These are phyloP conservation scores for Geum urbanum DNA, from an alignment of 306 rosid species.

Conservation along the genomic window DNA sequence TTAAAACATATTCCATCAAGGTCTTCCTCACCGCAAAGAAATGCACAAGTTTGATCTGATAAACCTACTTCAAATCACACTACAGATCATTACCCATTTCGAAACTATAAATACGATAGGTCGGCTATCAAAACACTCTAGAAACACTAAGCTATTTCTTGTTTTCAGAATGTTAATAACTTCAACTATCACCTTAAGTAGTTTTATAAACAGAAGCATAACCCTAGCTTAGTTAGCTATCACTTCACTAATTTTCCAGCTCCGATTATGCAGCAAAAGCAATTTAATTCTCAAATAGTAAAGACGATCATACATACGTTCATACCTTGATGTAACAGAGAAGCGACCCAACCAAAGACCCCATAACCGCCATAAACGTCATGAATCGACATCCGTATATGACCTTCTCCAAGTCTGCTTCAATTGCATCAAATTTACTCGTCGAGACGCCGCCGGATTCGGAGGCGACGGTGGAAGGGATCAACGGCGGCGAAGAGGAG, in stretches of 20 bases:
- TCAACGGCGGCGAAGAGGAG: slow-evolving; percentile 30
- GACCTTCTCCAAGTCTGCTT: slow-evolving; percentile 60
- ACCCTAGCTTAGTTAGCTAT: no score
- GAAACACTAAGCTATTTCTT: not conserved
- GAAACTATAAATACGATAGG: not conserved
- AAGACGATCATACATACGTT: no score
- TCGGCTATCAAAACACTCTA: not conserved
- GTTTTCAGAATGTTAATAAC: no score
- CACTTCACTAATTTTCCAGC: not conserved
- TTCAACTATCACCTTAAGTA: no score
- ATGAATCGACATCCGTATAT: slow-evolving; percentile 75
- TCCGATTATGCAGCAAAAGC: not conserved
- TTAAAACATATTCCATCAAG: not conserved
- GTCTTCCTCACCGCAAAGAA: not conserved
- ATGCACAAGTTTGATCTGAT: not conserved
- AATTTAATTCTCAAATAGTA: not conserved
- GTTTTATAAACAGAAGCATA: no score
- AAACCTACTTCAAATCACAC: no score
- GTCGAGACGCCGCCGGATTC: slow-evolving; percentile 22
- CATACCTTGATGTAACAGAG: slow-evolving; percentile 82
- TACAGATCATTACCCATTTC: no score
- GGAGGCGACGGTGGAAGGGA: slow-evolving; percentile 29
- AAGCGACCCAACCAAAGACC: slow-evolving; percentile 72
- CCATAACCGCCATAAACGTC: slow-evolving; percentile 76
- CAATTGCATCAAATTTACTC: slow-evolving; percentile 31